phyloP scores from a whole-genome alignment of 2,329 filamentous ascomycete genomes.

The Pseudocercospora fijiensis region DNA sequence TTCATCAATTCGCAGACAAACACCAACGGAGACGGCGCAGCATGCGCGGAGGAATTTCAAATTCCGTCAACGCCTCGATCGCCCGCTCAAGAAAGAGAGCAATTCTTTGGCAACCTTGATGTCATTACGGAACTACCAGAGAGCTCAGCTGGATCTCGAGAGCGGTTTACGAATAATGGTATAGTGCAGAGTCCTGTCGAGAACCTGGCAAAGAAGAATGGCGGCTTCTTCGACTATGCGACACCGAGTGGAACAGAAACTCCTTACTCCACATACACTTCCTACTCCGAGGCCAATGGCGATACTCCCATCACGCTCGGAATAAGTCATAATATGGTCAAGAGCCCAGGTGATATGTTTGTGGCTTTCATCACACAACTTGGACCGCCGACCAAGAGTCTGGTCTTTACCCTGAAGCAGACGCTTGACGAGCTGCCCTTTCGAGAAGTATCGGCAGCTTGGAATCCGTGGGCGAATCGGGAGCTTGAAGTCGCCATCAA shows the following conservation, averaged over 20 bases:
- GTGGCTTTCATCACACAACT: conserved; percentile 83
- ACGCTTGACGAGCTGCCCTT: conserved; percentile 88
- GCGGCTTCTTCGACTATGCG: conserved; percentile 18
- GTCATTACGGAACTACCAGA: conserved; percentile 46
- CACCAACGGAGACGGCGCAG: conserved; percentile 9
- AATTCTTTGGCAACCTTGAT: conserved; percentile 39
- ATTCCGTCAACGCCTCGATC: conserved; percentile 9
- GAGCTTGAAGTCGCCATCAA: conserved; percentile 70
- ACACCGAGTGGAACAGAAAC: conserved; percentile 20
- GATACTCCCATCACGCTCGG: conserved; percentile 8
- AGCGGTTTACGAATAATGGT: conserved; percentile 3
- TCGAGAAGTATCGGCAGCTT: conserved; percentile 34
- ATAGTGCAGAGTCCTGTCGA: conserved; percentile 3
- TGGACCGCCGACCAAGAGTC: conserved; percentile 91
- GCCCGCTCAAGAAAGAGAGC: conserved; percentile 15
- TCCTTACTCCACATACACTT: conserved; percentile 20
- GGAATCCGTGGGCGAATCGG: conserved; percentile 41
- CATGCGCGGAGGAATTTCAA: background rate
- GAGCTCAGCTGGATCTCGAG: conserved; percentile 4
- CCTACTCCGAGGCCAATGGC: conserved; percentile 16
- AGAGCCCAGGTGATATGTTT: conserved; percentile 74
- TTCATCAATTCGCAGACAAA: conserved; percentile 64
- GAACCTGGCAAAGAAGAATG: conserved; percentile 8
- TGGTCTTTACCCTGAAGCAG: conserved; percentile 87
- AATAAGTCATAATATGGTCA: conserved; percentile 18